Base-by-base conservation (phyloP, 179 eudicot genomes). In the Silene coronaria region DNA sequence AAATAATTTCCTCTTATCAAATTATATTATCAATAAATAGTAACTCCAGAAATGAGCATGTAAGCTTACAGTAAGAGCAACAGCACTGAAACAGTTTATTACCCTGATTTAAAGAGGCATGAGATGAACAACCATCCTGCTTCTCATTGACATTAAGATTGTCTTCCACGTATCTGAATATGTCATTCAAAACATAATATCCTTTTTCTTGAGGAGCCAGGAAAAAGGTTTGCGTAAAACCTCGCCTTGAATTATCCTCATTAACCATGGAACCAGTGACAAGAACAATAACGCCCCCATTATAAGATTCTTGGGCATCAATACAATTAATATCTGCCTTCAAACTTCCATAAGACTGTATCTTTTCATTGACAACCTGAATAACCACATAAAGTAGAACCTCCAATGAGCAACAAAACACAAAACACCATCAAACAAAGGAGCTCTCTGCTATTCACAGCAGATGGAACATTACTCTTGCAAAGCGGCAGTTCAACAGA, bases 121-220 rank as follows among this genome's bases (percentile, higher is more conserved):
- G 88, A 48, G 82, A 79, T 77, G 71, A 73, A 19, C 75, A 84
- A 78, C 57, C 75, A 57, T 74, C 78, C 36, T 79, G 71, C 26
- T 28, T 75, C 34, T 75, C 85, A 72, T 46, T 76, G 22, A 48
- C 77, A 38, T 62, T 71, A 48, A 48, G 28, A 45, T 70, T 81
- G 24, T 81, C 88, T 53, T 91, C 90, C 28, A 90, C 70, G 67
- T 84, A 93, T 38, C 93, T 86, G 64, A 93, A 89, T 72, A 93
- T 84, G 84, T 93, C 98, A 80, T 91, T 90, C 79, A 91, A 82
- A 73, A 93, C 97, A 81, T 83, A 93, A 81, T 80, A 93, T 19
- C 97, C 97, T 71, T 81, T 85, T 51, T 89, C 96, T 86, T 93
- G 98, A 67, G 98, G 97, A 27, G 98, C 98, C 57, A 93, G 90